phyloP scores from a whole-genome alignment of 192 early-diverging fungal genomes.

The Endogone sp. region DNA sequence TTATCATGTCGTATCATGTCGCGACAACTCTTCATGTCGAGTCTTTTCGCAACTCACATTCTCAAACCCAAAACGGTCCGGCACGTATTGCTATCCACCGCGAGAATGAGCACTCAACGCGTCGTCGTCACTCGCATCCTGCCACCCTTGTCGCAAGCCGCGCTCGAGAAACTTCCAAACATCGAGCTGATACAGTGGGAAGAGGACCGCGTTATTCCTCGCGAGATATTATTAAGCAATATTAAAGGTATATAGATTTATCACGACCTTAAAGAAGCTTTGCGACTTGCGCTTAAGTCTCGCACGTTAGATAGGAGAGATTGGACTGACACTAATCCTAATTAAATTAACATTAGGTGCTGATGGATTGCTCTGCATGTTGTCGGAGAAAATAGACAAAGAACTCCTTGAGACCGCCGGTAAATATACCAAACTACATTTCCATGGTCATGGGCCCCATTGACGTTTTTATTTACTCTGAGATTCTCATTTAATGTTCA shows the following conservation, averaged over 20 bases:
- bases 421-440: too few species aligned
- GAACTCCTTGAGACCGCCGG: conserved; percentile 67
- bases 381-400: conserved; percentile 71
- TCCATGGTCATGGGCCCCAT: too few species aligned
- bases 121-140: conserved; percentile 23
- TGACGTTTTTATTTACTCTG: too few species aligned
- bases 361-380: conserved; percentile 58
- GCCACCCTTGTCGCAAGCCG: conserved; percentile 20
- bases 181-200: conserved; percentile 57
- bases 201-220: conserved; percentile 41
- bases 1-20: background rate
- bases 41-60: background rate
- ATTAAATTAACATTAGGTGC: conserved; percentile 21
- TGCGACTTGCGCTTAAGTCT: background rate
- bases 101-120: background rate
- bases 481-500: background rate
- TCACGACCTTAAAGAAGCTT: background rate
- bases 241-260: conserved; percentile 30
- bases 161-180: conserved; percentile 8
- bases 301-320: too few species aligned
- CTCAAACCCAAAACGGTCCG: background rate
- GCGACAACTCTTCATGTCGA: background rate
- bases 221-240: conserved; percentile 40
- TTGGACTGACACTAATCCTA: background rate
- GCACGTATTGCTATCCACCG: background rate